Evolutionary conservation across 306 rosid species (phyloP).

Genomic region (Purshia tridentata): DNA sequence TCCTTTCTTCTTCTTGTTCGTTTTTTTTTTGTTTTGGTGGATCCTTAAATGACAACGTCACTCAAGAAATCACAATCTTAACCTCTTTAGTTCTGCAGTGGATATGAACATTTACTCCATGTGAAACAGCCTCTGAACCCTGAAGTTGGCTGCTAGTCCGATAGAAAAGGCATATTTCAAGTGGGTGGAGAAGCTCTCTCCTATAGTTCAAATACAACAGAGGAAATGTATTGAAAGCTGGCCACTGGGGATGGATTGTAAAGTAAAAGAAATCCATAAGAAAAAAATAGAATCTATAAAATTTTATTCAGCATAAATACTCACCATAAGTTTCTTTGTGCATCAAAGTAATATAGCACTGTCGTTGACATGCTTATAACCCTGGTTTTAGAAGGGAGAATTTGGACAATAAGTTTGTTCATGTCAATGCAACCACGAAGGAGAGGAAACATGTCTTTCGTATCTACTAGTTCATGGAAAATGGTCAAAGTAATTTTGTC

Average conservation of each 20-base stretch:
- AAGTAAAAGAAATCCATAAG: background rate
- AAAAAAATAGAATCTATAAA: constrained; percentile 26
- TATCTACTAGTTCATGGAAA: constrained; percentile 67
- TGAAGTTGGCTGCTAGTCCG: constrained; percentile 50
- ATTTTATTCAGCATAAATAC: constrained; percentile 26
- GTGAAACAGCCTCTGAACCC: constrained; percentile 45
- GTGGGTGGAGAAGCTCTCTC: constrained; percentile 73
- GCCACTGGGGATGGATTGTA: constrained; percentile 3
- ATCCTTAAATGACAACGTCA: constrained; percentile 27
- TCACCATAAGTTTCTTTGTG: constrained; percentile 62
- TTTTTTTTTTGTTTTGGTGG: background rate
- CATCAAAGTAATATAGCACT: constrained; percentile 62
- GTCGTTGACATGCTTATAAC: constrained; percentile 63
- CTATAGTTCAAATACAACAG: constrained; percentile 41
- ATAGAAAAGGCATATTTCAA: constrained; percentile 61
- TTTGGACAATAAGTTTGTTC: constrained; percentile 59
- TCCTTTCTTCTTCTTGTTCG: background rate
- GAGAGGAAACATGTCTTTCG: constrained; percentile 64
- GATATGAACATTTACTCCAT: constrained; percentile 63
- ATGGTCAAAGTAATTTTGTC: constrained; percentile 61
- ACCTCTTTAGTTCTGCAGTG: constrained; percentile 80
- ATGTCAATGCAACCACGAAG: constrained; percentile 49
- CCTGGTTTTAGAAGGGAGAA: constrained; percentile 61
- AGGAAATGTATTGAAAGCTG: constrained; percentile 9
- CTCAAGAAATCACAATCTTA: constrained; percentile 26